Conservation (phyloP, 768 basidiomycete species). For the Piloderma croceum region DNA sequence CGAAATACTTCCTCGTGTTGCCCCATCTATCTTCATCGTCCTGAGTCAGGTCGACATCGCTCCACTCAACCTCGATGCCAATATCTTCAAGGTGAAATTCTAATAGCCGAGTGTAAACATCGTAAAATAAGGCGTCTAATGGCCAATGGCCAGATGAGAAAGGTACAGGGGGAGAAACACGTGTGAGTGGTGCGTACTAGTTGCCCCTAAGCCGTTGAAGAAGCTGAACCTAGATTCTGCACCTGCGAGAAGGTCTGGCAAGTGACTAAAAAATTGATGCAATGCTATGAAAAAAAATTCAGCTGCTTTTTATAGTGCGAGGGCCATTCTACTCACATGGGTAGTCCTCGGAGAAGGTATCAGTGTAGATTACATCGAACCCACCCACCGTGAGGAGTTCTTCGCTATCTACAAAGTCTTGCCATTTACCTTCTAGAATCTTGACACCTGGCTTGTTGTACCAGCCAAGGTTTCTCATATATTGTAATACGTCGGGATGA, state of each 20-base stretch:
- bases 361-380: constrained; percentile 88
- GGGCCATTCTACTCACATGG: constrained; percentile 46
- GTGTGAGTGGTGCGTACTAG: constrained; percentile 49
- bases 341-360: constrained; percentile 90
- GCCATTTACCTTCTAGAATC: constrained; percentile 91
- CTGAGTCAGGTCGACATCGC: constrained; percentile 64
- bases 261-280: constrained; percentile 70
- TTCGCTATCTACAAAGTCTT: constrained; percentile 66
- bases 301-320: too few species aligned
- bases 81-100: constrained; percentile 82
- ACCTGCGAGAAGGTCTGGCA: constrained; percentile 72
- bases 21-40: constrained; percentile 67
- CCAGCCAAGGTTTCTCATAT: constrained; percentile 78
- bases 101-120: constrained; percentile 81
- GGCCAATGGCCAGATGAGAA: neutral
- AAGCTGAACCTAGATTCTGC: constrained; percentile 84
- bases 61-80: constrained; percentile 78
- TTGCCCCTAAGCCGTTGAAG: constrained; percentile 96
- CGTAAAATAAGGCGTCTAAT: constrained; percentile 81
- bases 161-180: neutral
- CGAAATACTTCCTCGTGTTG: constrained; percentile 70
- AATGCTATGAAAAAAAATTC: constrained; percentile 54
- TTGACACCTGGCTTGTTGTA: constrained; percentile 68
- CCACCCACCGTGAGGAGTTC: constrained; percentile 59
- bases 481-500: constrained; percentile 83